Evolutionary conservation across 768 basidiomycete genomes (phyloP), one percentile per base, ranked within the genome.

Genomic region (Dentipellis fragilis): DNA sequence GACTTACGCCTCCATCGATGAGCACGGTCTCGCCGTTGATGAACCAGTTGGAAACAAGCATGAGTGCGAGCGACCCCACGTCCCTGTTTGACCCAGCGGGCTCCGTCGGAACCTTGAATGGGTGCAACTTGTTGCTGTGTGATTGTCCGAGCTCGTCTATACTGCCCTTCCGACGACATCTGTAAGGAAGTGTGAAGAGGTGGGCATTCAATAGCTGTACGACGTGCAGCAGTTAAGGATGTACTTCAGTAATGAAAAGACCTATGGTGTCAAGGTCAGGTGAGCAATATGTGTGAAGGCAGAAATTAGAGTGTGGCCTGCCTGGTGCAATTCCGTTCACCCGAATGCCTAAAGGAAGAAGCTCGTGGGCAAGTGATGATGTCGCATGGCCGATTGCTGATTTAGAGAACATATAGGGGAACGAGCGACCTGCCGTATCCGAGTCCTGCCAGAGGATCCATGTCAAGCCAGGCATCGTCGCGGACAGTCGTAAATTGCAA

Each of bases 261-360:
- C 39, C 17, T 36, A 17, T 21, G 34, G 10, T 22, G 45, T 45
- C 12, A 40, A 19, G 10, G 45, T 37, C 12, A 40, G 9, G 10
- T 34, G 3, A 38, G 17, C n/a, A n/a, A n/a, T 7, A 46, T 37
- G 14, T 16, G 1, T 39, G n/a, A 6, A 17, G 51, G 46, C 37
- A 48, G 51, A 11, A 46, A 38, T 36, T 54, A 57, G 29, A 29
- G 29, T 29, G 6, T 3, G 29, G 6, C 67, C 35, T 52, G 63
- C 74, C 74, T 1, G 77, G 76, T 1, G 76, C 75, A 51, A 79
- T 79, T n/a, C 75, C 75, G 59, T 79, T 78, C 6, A 78, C 77
- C 14, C 76, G 66, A 45, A 79, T 73, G 2, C 75, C 76, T 17
- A 78, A 67, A 2, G 75, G 75, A 10, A 79, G 64, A 2, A 79